Conservation (phyloP, 805 yeast genomes). For the Maudiozyma bulderi region DNA sequence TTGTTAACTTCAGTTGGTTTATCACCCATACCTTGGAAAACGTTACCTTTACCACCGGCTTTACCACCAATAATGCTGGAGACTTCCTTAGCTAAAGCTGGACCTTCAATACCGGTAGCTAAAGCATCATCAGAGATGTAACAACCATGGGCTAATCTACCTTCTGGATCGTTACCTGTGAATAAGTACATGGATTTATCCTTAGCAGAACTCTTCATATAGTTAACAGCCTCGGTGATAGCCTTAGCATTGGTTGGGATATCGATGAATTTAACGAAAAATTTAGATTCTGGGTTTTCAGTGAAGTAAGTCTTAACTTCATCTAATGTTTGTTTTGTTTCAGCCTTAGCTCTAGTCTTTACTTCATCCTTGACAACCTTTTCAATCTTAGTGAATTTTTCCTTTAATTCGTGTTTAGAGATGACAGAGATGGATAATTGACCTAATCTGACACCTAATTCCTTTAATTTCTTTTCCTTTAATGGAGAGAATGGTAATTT, state of each 20-base stretch:
- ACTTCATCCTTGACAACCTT: conserved; percentile 81
- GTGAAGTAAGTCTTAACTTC: conserved; percentile 61
- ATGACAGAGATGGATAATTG: conserved; percentile 74
- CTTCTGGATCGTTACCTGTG: conserved; percentile 53
- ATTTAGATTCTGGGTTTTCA: conserved; percentile 41
- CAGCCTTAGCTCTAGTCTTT: conserved; percentile 82
- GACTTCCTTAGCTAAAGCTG: conserved; percentile 64
- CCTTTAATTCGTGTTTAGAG: conserved; percentile 66
- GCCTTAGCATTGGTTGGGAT: conserved; percentile 86
- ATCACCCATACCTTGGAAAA: conserved; percentile 95
- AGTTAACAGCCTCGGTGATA: conserved; percentile 82
- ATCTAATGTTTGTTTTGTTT: conserved; percentile 71
- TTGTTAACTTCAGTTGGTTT: conserved; percentile 56
- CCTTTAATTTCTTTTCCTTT: conserved; percentile 78
- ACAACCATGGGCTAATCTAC: conserved; percentile 92
- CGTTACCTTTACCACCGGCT: conserved; percentile 96
- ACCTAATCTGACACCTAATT: conserved; percentile 74
- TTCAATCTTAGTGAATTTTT: conserved; percentile 66
- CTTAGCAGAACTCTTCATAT: conserved; percentile 66
- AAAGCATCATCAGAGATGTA: conserved; percentile 67
- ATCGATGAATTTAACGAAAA: conserved; percentile 56
- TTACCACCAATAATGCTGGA: conserved; percentile 80
- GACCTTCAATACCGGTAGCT: conserved; percentile 61
- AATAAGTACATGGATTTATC: conserved; percentile 70
- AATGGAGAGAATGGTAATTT: conserved; percentile 59